These are phyloP conservation scores for Monosporascus sp. DNA, from an alignment of 2,329 filamentous ascomycete genomes.

Conservation along the genomic window DNA sequence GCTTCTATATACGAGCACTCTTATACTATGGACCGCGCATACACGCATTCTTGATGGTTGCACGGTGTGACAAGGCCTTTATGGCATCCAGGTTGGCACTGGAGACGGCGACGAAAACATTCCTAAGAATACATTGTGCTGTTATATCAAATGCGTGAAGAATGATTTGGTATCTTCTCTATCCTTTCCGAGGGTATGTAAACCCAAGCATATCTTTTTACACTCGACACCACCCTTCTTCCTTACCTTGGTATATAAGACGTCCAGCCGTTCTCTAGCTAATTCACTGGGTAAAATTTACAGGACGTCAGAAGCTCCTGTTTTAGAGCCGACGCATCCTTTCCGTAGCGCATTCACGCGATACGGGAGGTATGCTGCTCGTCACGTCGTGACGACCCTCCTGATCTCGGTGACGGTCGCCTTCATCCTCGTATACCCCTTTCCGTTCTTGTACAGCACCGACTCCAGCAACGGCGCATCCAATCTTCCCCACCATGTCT, in stretches of 20 bases:
- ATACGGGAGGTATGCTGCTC: slow-evolving; percentile 66
- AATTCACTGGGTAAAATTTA: background rate
- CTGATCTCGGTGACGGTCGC: slow-evolving; percentile 69
- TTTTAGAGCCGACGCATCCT: slow-evolving; percentile 59
- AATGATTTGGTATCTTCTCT: slow-evolving; percentile 76
- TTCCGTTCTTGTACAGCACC: slow-evolving; percentile 69
- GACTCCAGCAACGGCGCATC: slow-evolving; percentile 68
- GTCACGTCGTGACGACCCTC: slow-evolving; percentile 70
- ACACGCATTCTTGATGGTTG: too few relatives aligned
- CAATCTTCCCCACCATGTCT: slow-evolving; percentile 72
- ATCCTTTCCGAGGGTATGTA: slow-evolving; percentile 70
- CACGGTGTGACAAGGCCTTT: background rate
- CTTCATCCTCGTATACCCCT: slow-evolving; percentile 66
- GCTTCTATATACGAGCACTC: too few relatives aligned
- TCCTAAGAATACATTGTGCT: slow-evolving; percentile 4
- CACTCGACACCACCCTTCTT: slow-evolving; percentile 4
- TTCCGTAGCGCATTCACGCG: slow-evolving; percentile 60
- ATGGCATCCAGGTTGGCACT: background rate
- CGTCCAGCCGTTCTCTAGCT: too few relatives aligned
- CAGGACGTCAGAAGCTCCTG: slow-evolving; percentile 71
- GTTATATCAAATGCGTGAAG: slow-evolving; percentile 18
- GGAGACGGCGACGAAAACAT: slow-evolving; percentile 1
- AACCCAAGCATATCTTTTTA: slow-evolving; percentile 5
- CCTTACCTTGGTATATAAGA: too few relatives aligned
- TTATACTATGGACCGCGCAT: too few relatives aligned